Evolutionary conservation across 345 rosid genomes (phyloP), one percentile per base, ranked within the genome.

Genomic region (Lenwebbia sp.): DNA sequence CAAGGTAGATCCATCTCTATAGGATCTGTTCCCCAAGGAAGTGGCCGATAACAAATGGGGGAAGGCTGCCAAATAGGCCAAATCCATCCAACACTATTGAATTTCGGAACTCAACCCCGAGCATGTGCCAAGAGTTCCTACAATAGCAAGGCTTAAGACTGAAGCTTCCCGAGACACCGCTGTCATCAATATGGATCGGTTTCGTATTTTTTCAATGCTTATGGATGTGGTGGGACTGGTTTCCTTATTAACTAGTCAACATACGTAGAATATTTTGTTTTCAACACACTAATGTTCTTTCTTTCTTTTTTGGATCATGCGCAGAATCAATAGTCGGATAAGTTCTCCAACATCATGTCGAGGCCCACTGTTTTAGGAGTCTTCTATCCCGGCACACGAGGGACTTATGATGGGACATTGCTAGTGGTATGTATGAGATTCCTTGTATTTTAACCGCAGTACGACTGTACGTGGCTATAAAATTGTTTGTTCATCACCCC

Each of bases 391-490:
- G 89, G 92, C 70, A 85, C 22, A 12, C 88, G 57, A 3, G 87
- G 88, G 50, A 91, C 41, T 83, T 86, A 86, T 49, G 78, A 91
- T 51, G 94, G 90, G 25, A 82, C 85, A 56, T 33, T 92, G 37
- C 90, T 88, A 91, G 90, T 93, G 93, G 96, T 94, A 93, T 84
- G 56, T 40, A 76, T 82, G 53, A 54, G n/a, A 33, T 54, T 26
- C 30, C 37, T 25, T 41, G 26, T 13, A 19, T 50, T 52, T 25
- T 70, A 17, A n/a, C 58, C 28, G 41, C 14, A 62, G 14, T 28
- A 15, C n/a, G 83, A 47, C 15, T 25, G 51, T 50, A 6, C 13
- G 33, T n/a, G 58, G 33, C 40, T 26, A 15, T 15, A n/a, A 82
- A 52, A 50, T 28, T 7, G 55, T 21, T 8, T 15, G 40, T 14